These are phyloP conservation scores for Quercus gilva DNA, from an alignment of 306 rosid genomes.

Conservation along the genomic window DNA sequence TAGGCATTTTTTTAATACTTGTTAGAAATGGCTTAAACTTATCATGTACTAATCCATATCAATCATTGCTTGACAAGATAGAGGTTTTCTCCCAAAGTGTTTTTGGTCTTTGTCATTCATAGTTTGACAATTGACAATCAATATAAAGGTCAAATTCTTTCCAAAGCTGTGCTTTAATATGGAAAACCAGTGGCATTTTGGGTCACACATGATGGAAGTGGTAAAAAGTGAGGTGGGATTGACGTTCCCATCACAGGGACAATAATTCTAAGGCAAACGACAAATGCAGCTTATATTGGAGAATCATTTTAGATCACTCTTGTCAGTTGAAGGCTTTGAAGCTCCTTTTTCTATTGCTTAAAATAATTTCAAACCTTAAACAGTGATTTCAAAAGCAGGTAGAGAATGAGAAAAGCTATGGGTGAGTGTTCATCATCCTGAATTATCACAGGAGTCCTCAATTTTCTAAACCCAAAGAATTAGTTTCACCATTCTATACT, in stretches of 20 bases:
- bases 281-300: not conserved
- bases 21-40: not conserved
- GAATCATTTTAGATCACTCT: not conserved
- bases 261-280: not conserved
- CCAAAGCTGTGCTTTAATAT: not conserved
- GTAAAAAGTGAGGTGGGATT: not conserved
- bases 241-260: not conserved
- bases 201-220: not conserved
- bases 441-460: no score
- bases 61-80: not conserved
- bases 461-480: no score
- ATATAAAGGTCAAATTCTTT: not conserved
- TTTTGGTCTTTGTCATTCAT: no score
- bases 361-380: not conserved
- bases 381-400: not conserved
- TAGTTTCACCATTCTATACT: no score
- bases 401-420: not conserved
- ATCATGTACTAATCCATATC: not conserved
- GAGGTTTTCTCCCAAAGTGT: not conserved
- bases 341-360: not conserved
- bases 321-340: not conserved
- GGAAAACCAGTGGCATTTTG: not conserved
- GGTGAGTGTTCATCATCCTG: no score
- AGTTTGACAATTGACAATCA: not conserved
- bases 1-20: not conserved